Conservation (phyloP, 2,329 filamentous ascomycete species). For the Leptographium radiaticola region DNA sequence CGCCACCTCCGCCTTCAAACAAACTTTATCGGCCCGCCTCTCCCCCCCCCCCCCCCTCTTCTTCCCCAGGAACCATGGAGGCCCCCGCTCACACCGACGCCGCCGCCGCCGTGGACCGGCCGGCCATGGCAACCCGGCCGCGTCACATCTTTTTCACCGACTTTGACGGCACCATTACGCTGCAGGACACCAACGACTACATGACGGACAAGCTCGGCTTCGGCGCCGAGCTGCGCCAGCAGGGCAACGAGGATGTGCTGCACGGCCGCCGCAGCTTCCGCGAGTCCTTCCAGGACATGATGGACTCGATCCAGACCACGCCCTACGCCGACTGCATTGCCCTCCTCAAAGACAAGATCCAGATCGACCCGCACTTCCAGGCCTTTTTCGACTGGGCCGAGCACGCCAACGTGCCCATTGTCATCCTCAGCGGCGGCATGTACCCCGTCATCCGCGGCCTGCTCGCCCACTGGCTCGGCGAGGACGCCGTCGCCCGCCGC, state of each 20-base stretch:
- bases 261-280: constrained; percentile 59
- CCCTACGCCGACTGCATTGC: constrained; percentile 75
- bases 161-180: constrained; percentile 92
- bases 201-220: constrained; percentile 89
- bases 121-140: constrained; percentile 54
- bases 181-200: constrained; percentile 51
- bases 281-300: constrained; percentile 82
- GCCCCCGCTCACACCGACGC: background rate
- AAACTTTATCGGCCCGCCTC: too few relatives aligned
- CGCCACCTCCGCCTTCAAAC: too few relatives aligned
- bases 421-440: constrained; percentile 90
- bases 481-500: constrained; percentile 50
- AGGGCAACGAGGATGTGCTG: constrained; percentile 68
- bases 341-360: constrained; percentile 67
- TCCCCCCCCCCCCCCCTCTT: too few relatives aligned
- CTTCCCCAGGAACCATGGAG: too few relatives aligned
- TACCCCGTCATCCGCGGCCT: constrained; percentile 77
- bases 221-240: constrained; percentile 54
- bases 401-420: constrained; percentile 75
- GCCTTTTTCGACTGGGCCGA: constrained; percentile 78
- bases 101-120: constrained; percentile 24
- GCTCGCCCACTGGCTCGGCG: constrained; percentile 66
- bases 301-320: constrained; percentile 61
- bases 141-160: constrained; percentile 98
- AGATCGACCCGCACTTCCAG: constrained; percentile 77